Base-by-base conservation (phyloP, 768 basidiomycete species). In the Boletus patriciae region DNA sequence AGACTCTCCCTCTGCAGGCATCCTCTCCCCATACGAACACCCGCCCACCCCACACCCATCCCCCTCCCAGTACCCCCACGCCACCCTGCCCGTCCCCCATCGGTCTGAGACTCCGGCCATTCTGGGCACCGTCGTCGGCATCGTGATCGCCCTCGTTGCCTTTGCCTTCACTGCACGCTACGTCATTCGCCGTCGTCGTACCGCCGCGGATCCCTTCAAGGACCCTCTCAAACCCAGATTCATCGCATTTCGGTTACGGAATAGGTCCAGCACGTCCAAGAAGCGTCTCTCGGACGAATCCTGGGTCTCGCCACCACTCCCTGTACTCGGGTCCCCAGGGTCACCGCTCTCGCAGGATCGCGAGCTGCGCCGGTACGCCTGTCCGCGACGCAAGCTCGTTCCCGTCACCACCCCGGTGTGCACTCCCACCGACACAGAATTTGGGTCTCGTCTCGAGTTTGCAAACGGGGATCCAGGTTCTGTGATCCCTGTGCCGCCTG, bases 271-370 rank as follows among this genome's bases (percentile, higher is more conserved):
- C 41, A 4, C 44, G 16, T 42, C 55, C 59, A 49, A 55, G 66
- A 63, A 46, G 23, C 64, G 66, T n/a, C 64, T 68, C 21, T 67
- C 66, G 1, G 62, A 67, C 25, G 66, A 67, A 16, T 67, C 66
- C 6, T 67, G 66, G 66, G 66, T 67, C 50, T 62, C 66, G 0
- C 66, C 63, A 0, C 4, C 18, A 4, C 55, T 66, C 19, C 58
- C 65, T 8, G 11, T 25, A 1, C 46, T 51, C 8, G 43, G 18
- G 3, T 58, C 56, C 7, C 50, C 64, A 6, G 60, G 34, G 18
- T 54, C 63, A 10, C 57, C 55, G 18, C 44, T 56, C 11, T 52
- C 50, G 16, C 56, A 60, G 8, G 58, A 62, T 40, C 38, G 56
- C 37, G 56, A 65, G 8, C 40, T 62, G 7, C 41, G 50, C 36